phyloP scores from a whole-genome alignment of 176 grass and related monocot species.

The Eragrostis curvula region DNA sequence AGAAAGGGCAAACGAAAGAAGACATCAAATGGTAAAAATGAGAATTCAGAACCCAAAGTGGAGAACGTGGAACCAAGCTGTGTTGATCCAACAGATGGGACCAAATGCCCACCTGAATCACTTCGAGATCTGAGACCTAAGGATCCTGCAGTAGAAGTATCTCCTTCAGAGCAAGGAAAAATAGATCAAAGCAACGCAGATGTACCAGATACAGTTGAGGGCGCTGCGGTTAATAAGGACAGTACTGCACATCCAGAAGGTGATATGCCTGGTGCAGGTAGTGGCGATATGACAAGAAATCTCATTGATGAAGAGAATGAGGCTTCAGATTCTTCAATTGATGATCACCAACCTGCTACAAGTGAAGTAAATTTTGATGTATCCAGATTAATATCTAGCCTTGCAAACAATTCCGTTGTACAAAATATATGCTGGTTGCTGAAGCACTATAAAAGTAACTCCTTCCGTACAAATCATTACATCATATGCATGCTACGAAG shows the following conservation, averaged over 20 bases:
- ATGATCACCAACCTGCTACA: slow-evolving; percentile 72
- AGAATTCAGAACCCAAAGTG: slow-evolving; percentile 32
- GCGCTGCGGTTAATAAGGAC: slow-evolving; percentile 39
- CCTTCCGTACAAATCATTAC: slow-evolving; percentile 87
- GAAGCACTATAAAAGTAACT: slow-evolving; percentile 90
- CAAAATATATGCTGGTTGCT: slow-evolving; percentile 96
- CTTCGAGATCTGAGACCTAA: slow-evolving; percentile 40
- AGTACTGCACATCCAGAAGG: slow-evolving; percentile 38
- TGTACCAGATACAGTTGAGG: slow-evolving; percentile 50
- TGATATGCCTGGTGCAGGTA: slow-evolving; percentile 34
- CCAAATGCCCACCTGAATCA: slow-evolving; percentile 46
- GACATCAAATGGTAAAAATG: slow-evolving; percentile 42
- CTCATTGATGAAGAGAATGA: slow-evolving; percentile 52
- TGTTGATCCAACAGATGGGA: slow-evolving; percentile 43
- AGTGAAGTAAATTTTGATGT: slow-evolving; percentile 96
- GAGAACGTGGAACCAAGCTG: slow-evolving; percentile 35
- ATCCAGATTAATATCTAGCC: slow-evolving; percentile 65
- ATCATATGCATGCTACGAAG: slow-evolving; percentile 91
- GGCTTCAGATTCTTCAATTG: slow-evolving; percentile 73
- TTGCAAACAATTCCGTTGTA: slow-evolving; percentile 84
- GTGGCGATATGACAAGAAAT: slow-evolving; percentile 46
- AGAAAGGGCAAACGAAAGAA: slow-evolving; percentile 83
- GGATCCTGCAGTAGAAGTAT: slow-evolving; percentile 29
- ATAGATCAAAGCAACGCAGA: slow-evolving; percentile 30
- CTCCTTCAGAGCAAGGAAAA: slow-evolving; percentile 31